Evolutionary conservation across 2,329 filamentous ascomycete species (phyloP), one percentile per base, ranked within the genome.

Genomic region (Scopulariopsis brevicaulis): DNA sequence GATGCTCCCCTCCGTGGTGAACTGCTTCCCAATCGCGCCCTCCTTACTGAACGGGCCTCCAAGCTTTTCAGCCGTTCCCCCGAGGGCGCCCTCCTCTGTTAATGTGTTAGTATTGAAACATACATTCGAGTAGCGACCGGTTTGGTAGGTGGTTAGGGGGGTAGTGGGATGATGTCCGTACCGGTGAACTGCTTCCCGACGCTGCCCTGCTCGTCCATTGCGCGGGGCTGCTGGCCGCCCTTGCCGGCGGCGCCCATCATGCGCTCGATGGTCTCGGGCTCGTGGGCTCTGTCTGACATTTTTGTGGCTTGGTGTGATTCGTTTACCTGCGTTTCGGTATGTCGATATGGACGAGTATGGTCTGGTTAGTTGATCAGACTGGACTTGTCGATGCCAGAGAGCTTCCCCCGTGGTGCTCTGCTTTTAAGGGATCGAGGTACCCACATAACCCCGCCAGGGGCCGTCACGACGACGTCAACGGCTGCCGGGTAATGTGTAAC

Each of bases 141-240:
- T 32, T 24, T 20, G 18, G 25, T n/a, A 20, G 11, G 11, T 51
- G 15, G 22, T 24, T n/a, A n/a, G n/a, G n/a, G n/a, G n/a, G n/a
- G n/a, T n/a, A 51, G n/a, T 12, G 53, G 32, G 1, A 40, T 10
- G 10, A 11, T 5, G 18, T 18, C 58, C 67, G 54, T 65, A 77
- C 75, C 73, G 4, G 76, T 83, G 64, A 83, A 83, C 24, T 82
- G 77, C 62, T 78, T 80, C 22, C 80, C 80, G 37, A 83, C 73
- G 0, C 73, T 68, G 5, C 80, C 80, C 1, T 74, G 67, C 1
- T 73, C 75, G 48, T 79, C 80, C 53, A 83, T 69, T 0, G 71
- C 64, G 61, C 69, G 74, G 34, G 74, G 72, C 63, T 69, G 15
- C 40, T 56, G 37, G 15, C 54, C 54, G 40, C 15, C 40, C 40